phyloP scores from a whole-genome alignment of 805 yeast species.

The Yueomyces sinensis region DNA sequence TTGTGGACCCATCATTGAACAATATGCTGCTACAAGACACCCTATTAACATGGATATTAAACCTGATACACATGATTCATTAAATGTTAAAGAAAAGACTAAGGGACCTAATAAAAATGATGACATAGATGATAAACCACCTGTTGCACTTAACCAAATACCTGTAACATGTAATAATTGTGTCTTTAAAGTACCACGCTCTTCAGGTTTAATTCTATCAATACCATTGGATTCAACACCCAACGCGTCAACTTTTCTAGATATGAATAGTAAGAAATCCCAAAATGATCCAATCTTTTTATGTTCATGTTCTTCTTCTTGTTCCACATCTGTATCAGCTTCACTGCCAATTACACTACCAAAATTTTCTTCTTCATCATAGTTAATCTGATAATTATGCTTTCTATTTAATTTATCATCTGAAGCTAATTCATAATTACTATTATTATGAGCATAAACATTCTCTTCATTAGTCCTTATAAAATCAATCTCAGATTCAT shows the following conservation, averaged over 20 bases:
- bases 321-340: slow-evolving; percentile 2
- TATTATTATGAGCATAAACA: too few species aligned
- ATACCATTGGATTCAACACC: slow-evolving; percentile 75
- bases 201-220: slow-evolving; percentile 57
- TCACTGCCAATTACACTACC: slow-evolving; percentile 38
- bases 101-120: slow-evolving; percentile 67
- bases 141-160: slow-evolving; percentile 76
- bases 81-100: slow-evolving; percentile 54
- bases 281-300: background rate
- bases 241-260: slow-evolving; percentile 35
- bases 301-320: background rate
- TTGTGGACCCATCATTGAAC: slow-evolving; percentile 79
- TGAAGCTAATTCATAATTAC: background rate
- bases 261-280: slow-evolving; percentile 12
- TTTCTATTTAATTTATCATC: too few species aligned
- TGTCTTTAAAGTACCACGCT: slow-evolving; percentile 33
- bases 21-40: slow-evolving; percentile 66
- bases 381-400: background rate
- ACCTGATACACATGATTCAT: slow-evolving; percentile 50
- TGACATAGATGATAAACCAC: slow-evolving; percentile 84
- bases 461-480: too few species aligned
- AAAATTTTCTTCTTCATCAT: slow-evolving; percentile 32
- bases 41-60: slow-evolving; percentile 54
- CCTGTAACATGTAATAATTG: slow-evolving; percentile 42
- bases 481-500: too few species aligned